Conservation (phyloP, 805 yeast species). For the Wickerhamomyces canadensis region DNA sequence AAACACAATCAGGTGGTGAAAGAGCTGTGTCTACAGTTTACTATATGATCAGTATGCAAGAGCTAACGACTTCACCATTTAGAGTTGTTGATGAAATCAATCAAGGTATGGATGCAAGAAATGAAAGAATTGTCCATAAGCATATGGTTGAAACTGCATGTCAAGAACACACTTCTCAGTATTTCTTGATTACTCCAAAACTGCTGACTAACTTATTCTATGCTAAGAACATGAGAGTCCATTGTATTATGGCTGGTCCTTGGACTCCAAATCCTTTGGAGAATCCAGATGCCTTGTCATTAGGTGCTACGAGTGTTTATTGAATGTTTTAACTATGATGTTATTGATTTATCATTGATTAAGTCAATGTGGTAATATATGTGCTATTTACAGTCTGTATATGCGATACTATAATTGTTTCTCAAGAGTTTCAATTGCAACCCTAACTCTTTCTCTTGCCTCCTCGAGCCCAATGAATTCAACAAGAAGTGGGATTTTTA, state of each 20-base stretch:
- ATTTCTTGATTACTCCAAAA: conserved; percentile 91
- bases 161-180: conserved; percentile 59
- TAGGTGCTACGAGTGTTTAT: conserved; percentile 30
- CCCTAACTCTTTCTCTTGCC: conserved; percentile 21
- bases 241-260: conserved; percentile 69
- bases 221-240: conserved; percentile 75
- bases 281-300: conserved; percentile 25
- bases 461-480: conserved; percentile 47
- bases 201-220: conserved; percentile 72
- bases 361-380: too few species aligned
- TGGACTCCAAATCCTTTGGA: conserved; percentile 35
- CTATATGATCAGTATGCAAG: conserved; percentile 86
- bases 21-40: conserved; percentile 92
- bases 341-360: too few species aligned
- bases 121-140: conserved; percentile 81
- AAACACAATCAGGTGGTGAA: conserved; percentile 96
- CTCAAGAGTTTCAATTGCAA: neutral
- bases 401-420: neutral
- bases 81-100: conserved; percentile 96
- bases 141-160: conserved; percentile 89
- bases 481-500: conserved; percentile 54
- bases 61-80: conserved; percentile 82
- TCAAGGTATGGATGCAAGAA: conserved; percentile 96
- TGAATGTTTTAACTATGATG: too few species aligned
- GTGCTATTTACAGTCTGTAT: too few species aligned